Evolutionary conservation across 2,329 filamentous ascomycete genomes (phyloP), one percentile per base, ranked within the genome.

Genomic region (Dryadomyces quercivorus): DNA sequence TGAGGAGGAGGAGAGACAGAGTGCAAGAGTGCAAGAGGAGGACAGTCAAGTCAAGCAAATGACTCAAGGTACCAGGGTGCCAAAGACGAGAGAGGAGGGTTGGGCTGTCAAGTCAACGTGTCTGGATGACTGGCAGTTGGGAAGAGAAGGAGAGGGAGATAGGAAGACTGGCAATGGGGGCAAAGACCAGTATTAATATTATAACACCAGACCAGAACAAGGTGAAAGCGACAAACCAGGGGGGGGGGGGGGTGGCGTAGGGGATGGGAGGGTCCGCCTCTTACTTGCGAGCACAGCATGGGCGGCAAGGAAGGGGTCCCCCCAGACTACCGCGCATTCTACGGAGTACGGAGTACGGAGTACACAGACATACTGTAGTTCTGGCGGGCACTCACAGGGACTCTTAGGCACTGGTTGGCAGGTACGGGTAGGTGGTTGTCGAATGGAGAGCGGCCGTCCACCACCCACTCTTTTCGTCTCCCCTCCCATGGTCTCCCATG

Each of bases 11-110:
- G 42, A 42, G 18, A 42, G n/a, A n/a, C n/a, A n/a, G n/a, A n/a
- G n/a, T n/a, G n/a, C n/a, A n/a, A n/a, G 55, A 53, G 54, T 49
- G 51, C 51, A 46, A 36, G 15, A 50, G 26, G 45, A 53, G 56
- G 56, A 51, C 21, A 44, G 51, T 49, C 66, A 63, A 73, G 69
- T 66, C 71, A 73, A 74, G 65, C 57, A 62, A 72, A 73, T 72
- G 70, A 72, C 71, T 72, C 62, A 59, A 61, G 61, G 62, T 62
- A 58, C 58, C 58, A 61, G 42, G 16, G 59, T 58, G 58, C 56
- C 22, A 13, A 18, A 48, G 45, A 44, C 16, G 42, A 44, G 42
- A 44, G 18, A 20, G 8, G 42, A n/a, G 18, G 36, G 21, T 61
- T 64, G 67, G 64, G 63, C 66, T 66, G 66, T 67, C 66, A 65